phyloP scores from a whole-genome alignment of 2,329 filamentous ascomycete genomes.

The Decorospora gaudefroyi region DNA sequence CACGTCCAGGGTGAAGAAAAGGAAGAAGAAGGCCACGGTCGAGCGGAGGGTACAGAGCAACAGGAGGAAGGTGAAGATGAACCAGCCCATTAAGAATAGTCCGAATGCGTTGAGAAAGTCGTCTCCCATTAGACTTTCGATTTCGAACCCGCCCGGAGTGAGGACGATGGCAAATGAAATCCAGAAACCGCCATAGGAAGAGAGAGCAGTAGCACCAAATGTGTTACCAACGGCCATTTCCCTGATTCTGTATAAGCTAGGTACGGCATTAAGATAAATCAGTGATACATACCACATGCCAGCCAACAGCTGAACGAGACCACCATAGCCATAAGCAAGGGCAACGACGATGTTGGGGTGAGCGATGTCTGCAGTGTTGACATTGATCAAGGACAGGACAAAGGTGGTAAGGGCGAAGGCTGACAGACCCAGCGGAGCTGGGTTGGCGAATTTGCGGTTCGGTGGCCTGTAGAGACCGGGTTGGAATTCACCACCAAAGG shows the following conservation, averaged over 20 bases:
- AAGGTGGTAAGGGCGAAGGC: conserved; percentile 70
- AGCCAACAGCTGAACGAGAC: conserved; percentile 57
- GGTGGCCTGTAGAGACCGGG: conserved; percentile 55
- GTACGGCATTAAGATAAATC: not conserved
- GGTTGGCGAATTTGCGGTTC: conserved; percentile 60
- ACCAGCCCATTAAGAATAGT: conserved; percentile 64
- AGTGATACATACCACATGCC: conserved; percentile 59
- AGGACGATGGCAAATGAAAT: conserved; percentile 63
- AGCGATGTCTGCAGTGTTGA: conserved; percentile 50
- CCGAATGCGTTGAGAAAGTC: conserved; percentile 60
- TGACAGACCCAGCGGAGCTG: conserved; percentile 63
- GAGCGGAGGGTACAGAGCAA: conserved; percentile 62
- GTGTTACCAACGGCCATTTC: conserved; percentile 65
- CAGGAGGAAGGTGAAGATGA: conserved; percentile 62
- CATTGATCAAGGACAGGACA: conserved; percentile 58
- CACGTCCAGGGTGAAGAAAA: conserved; percentile 63
- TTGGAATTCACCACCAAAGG: conserved; percentile 59
- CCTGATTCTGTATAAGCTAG: conserved; percentile 40
- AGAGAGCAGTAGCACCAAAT: conserved; percentile 65
- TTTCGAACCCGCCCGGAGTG: conserved; percentile 57
- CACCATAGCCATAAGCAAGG: conserved; percentile 56
- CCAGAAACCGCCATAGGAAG: conserved; percentile 67
- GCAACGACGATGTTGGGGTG: conserved; percentile 56
- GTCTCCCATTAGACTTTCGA: conserved; percentile 44
- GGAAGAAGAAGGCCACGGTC: conserved; percentile 61